Evolutionary conservation across 2,329 filamentous ascomycete genomes (phyloP).

Genomic region (Xenoacremonium recifei): DNA sequence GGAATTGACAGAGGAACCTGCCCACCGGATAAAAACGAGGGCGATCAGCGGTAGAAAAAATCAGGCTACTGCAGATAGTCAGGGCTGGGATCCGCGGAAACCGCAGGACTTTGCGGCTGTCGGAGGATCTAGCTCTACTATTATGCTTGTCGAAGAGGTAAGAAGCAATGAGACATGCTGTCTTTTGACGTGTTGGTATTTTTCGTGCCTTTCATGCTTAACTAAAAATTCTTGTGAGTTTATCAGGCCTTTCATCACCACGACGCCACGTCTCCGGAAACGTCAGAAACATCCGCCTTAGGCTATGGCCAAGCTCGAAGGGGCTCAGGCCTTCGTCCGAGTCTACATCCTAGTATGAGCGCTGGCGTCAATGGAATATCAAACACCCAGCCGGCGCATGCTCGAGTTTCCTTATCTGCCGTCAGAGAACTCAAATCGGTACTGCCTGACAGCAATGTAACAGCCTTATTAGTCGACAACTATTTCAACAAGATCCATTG

Average conservation of each 20-base stretch:
- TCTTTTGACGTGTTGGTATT: constrained; percentile 1
- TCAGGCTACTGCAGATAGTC: too few relatives aligned
- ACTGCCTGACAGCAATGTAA: constrained; percentile 22
- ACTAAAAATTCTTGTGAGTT: constrained; percentile 1
- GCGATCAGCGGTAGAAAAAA: neutral
- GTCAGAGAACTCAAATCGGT: constrained; percentile 9
- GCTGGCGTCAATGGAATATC: neutral
- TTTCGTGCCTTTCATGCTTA: too few relatives aligned
- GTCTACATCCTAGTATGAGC: neutral
- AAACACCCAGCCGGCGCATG: neutral
- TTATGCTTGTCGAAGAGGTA: constrained; percentile 10
- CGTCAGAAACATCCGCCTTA: constrained; percentile 15
- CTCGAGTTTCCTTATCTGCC: neutral
- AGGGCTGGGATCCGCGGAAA: too few relatives aligned
- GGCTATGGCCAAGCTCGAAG: constrained; percentile 5
- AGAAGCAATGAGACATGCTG: neutral
- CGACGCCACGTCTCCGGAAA: constrained; percentile 10
- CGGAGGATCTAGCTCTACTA: constrained; percentile 11
- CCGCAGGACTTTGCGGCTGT: too few relatives aligned
- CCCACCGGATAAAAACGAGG: neutral
- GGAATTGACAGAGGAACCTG: too few relatives aligned
- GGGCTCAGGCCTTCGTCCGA: constrained; percentile 4
- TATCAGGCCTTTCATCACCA: constrained; percentile 18
- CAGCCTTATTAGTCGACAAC: constrained; percentile 28
- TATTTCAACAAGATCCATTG: constrained; percentile 39